phyloP scores from a whole-genome alignment of 2,329 filamentous ascomycete genomes.

The Coleophoma eucalyptorum region DNA sequence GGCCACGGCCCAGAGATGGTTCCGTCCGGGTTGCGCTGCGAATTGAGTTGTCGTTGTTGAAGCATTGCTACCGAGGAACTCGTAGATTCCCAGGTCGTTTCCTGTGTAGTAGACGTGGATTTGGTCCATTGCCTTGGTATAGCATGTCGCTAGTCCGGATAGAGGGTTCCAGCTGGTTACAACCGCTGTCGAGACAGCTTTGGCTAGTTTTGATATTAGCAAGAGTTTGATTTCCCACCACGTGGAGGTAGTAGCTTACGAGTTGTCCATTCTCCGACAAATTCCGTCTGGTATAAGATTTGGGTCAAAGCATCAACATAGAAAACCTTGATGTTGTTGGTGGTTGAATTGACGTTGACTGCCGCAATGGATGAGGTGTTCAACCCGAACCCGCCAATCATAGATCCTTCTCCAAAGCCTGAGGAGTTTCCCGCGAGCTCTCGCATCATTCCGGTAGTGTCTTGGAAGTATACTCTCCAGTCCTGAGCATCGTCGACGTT shows the following conservation, averaged over 20 bases:
- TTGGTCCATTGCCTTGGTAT: conserved; percentile 9
- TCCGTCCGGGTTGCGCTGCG: conserved; percentile 7
- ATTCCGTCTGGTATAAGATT: conserved; percentile 12
- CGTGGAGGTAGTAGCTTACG: conserved; percentile 8
- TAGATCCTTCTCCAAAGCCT: conserved; percentile 12
- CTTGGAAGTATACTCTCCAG: conserved; percentile 19
- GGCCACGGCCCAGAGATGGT: conserved; percentile 12
- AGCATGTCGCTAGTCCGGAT: conserved; percentile 14
- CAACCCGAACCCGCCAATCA: conserved; percentile 13
- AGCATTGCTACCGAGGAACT: conserved; percentile 12
- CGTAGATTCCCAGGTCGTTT: conserved; percentile 14
- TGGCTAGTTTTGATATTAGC: conserved; percentile 1
- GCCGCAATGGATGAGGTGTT: conserved; percentile 14
- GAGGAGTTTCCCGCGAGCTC: conserved; percentile 14
- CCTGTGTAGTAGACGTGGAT: conserved; percentile 19
- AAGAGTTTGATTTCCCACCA: neutral
- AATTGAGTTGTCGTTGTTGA: conserved; percentile 9
- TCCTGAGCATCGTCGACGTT: conserved; percentile 17
- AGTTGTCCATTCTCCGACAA: conserved; percentile 12
- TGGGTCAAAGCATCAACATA: conserved; percentile 12
- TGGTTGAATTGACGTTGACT: conserved; percentile 15
- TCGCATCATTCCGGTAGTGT: conserved; percentile 11
- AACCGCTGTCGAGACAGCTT: conserved; percentile 4
- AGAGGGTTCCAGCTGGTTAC: conserved; percentile 12
- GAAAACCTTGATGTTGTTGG: conserved; percentile 18